Conservation (phyloP, 2,329 filamentous ascomycete genomes). For the Purpureocillium takamizusanense region DNA sequence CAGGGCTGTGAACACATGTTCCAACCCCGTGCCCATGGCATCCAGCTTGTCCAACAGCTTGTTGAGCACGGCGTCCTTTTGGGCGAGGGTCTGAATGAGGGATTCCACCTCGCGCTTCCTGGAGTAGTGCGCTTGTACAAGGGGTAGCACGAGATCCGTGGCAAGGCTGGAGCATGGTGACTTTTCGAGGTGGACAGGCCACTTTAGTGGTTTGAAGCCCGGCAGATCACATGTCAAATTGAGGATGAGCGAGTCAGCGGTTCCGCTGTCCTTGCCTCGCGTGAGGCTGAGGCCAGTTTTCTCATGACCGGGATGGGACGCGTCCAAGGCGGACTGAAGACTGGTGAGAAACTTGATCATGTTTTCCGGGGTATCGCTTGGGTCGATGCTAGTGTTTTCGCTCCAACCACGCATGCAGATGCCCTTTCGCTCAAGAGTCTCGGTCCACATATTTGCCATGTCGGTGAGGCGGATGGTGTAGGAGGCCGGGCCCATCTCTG, state of each 20-base stretch:
- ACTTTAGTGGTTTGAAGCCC: conserved; percentile 54
- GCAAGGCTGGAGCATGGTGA: conserved; percentile 31
- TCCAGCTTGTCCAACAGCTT: conserved; percentile 47
- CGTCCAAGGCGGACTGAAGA: conserved; percentile 44
- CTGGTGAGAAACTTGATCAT: conserved; percentile 58
- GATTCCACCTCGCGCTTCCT: conserved; percentile 30
- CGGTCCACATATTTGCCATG: conserved; percentile 64
- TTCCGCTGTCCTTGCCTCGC: conserved; percentile 12
- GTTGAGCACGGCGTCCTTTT: conserved; percentile 43
- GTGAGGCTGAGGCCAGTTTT: conserved; percentile 36
- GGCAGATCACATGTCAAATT: conserved; percentile 52
- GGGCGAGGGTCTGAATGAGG: conserved; percentile 31
- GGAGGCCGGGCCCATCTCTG: conserved; percentile 40
- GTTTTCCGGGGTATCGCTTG: conserved; percentile 59
- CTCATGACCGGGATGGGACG: conserved; percentile 30
- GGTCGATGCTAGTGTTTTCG: conserved; percentile 63
- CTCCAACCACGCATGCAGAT: conserved; percentile 55
- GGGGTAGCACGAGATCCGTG: conserved; percentile 40
- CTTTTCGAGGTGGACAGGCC: conserved; percentile 52
- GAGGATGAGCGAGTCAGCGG: conserved; percentile 36
- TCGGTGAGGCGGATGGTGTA: conserved; percentile 65
- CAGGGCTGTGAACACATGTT: conserved; percentile 43
- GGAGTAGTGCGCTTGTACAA: conserved; percentile 36
- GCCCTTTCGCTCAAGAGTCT: conserved; percentile 49
- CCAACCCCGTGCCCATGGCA: conserved; percentile 39